Evolutionary conservation across 495 filamentous ascomycete genomes (phyloP).

Genomic region (Penicillium goetzii): DNA sequence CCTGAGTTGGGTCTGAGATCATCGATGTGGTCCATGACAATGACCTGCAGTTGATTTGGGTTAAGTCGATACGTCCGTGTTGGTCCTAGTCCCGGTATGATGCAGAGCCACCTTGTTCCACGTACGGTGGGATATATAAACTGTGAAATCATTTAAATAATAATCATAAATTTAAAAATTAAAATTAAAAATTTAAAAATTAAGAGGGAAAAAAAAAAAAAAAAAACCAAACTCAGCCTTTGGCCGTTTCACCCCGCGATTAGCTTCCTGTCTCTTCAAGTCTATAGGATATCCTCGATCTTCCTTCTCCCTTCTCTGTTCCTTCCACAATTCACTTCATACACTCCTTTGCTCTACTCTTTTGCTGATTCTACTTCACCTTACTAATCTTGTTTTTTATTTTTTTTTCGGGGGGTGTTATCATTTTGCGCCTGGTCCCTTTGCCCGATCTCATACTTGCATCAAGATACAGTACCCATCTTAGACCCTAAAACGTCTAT

Average conservation of each 20-base stretch:
- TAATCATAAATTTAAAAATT: constrained; percentile 23
- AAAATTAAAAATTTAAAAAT: constrained; percentile 23
- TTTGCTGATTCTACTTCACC: constrained; percentile 28
- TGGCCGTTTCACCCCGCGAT: constrained; percentile 47
- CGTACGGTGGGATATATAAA: constrained; percentile 30
- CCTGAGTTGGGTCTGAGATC: constrained; percentile 31
- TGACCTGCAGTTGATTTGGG: constrained; percentile 31
- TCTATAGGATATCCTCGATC: constrained; percentile 33
- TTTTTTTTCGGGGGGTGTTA: constrained; percentile 10
- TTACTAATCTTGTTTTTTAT: constrained; percentile 22
- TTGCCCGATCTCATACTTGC: constrained; percentile 22
- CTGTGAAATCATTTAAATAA: constrained; percentile 24
- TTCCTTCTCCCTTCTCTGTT: constrained; percentile 20
- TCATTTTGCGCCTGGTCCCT: constrained; percentile 1
- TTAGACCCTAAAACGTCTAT: constrained; percentile 23
- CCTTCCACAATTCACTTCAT: constrained; percentile 29
- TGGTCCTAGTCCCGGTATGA: constrained; percentile 36
- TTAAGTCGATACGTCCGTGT: constrained; percentile 36
- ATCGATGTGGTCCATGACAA: constrained; percentile 29
- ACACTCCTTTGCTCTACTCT: constrained; percentile 37
- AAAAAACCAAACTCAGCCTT: constrained; percentile 29
- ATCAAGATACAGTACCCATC: constrained; percentile 19
- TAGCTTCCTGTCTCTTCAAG: constrained; percentile 36
- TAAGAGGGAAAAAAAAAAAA: constrained; percentile 23
- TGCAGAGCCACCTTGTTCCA: constrained; percentile 39